Evolutionary conservation across 495 filamentous ascomycete genomes (phyloP), one percentile per base, ranked within the genome.

Genomic region (Recurvomyces mirabilis): DNA sequence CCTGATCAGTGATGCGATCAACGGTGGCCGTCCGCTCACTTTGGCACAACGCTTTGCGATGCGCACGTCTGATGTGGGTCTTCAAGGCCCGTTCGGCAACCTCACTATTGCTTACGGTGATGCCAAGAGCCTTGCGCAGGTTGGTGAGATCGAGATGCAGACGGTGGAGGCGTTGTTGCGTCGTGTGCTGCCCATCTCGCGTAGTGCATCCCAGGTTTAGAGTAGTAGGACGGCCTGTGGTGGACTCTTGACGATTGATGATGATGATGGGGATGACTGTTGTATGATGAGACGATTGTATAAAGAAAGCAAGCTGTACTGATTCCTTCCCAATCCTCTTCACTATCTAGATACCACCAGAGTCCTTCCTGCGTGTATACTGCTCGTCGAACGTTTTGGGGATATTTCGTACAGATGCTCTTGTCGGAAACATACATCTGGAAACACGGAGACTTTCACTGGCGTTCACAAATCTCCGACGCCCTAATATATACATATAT

Each of bases 1-100:
- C 22, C 38, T 75, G 19, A 66, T 79, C 33, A 68, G 67, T 24
- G 64, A 69, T 25, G 64, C 69, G 39, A 70, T 70, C 0, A 60
- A 35, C 1, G 48, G 58, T 2, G 22, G 25, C 41, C 52, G 59
- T 44, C 50, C 56, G 15, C 45, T 60, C 2, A 49, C 60, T 11
- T 62, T 74, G 2, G 56, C 65, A 19, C 49, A 59, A 13, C 44
- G 43, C 37, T 28, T 33, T 43, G 48, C 64, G 47, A 38, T 47
- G 31, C 40, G 37, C 17, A 31, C 33, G 11, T 35, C 37, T 22
- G 51, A 33, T 22, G 41, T 6, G 17, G 21, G 23, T 20, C 1
- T 12, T 11, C 18, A 34, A 4, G 25, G 29, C 12, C 43, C 38
- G 12, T 52, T 52, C 39, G 49, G 49, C 28, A 13, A 24, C n/a